Percentiles rank a stretch among this genome's conserved stretches.
Conservation (phyloP, 306 rosid species). For the Prunus kanzakura region DNA sequence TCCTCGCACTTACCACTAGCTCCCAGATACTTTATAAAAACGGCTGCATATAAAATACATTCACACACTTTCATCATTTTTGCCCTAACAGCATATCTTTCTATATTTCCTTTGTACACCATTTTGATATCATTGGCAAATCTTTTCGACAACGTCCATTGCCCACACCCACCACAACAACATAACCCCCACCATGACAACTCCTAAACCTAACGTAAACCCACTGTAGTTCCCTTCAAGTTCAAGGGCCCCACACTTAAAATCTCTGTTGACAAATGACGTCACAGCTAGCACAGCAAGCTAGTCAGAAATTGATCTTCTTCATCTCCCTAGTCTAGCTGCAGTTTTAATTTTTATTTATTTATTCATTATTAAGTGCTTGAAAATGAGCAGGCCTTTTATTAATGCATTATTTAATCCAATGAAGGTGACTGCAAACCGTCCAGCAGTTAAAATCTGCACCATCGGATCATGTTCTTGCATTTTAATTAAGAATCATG, state of each 20-base stretch:
- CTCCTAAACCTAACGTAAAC: background rate
- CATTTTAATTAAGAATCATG: background rate
- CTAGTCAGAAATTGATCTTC: background rate
- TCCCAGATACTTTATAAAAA: conserved; percentile 26
- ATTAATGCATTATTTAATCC: conserved; percentile 10
- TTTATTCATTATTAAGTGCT: background rate
- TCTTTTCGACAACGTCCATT: conserved; percentile 25
- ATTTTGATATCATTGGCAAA: conserved; percentile 31
- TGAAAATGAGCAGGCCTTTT: conserved; percentile 10
- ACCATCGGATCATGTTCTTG: conserved; percentile 6
- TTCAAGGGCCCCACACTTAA: conserved; percentile 31
- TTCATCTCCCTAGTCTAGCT: background rate
- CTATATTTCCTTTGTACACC: conserved; percentile 10
- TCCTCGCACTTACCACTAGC: background rate
- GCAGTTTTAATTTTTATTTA: background rate
- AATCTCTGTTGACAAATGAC: conserved; percentile 23
- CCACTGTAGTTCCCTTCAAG: background rate
- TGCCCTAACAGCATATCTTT: conserved; percentile 19
- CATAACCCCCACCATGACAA: background rate
- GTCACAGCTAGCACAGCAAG: conserved; percentile 1
- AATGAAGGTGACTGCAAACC: conserved; percentile 4
- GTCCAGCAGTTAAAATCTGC: background rate
- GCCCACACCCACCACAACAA: conserved; percentile 9
- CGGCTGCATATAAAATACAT: conserved; percentile 32
- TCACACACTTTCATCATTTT: conserved; percentile 21